Base-by-base conservation (phyloP, 805 yeast genomes). In the Candida michaelii region DNA sequence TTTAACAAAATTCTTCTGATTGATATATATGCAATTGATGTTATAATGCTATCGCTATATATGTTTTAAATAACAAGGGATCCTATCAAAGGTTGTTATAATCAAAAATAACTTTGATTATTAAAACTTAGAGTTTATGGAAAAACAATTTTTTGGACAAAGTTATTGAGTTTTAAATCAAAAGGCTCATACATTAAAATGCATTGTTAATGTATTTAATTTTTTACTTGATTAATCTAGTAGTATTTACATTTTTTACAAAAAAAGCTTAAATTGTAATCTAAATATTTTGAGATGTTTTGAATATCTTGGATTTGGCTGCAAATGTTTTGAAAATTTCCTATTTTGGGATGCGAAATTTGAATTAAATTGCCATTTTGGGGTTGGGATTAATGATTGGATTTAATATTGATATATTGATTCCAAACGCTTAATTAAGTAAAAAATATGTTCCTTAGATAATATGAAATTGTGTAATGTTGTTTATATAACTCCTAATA, bases 171-270 rank as follows among this genome's bases (percentile, higher is more conserved):
- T 34, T 34, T 34, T 34, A 23, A 34, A 23, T 23, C 13, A 34
- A 34, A 34, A 34, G 30, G 18, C 3, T 23, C 12, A 14, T 34
- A 34, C 29, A 34, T 21, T 5, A 12, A 13, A 3, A 13, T 34
- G 13, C 21, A 21, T 25, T 31, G 40, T 40, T 25, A 19, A 37
- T 12, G 14, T 45, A 27, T 27, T 27, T 36, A 27, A 18, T 27
- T 27, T 41, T 30, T 45, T 45, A 45, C 48, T 45, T 16, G 27
- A 45, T 45, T 42, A 17, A 42, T 41, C 48, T 30, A 34, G 21
- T 14, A 13, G 11, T 46, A 43, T 46, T 46, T 46, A 46, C 49
- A 40, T 17, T 21, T 19, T 37, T 27, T n/a, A 34, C 37, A 21
- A 34, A 34, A 19, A 23, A 24, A 23, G 37, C 16, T 24, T 34